Evolutionary conservation across 257 asterid genomes (phyloP), one percentile per base, ranked within the genome.

Genomic region (Solanum neorickii): DNA sequence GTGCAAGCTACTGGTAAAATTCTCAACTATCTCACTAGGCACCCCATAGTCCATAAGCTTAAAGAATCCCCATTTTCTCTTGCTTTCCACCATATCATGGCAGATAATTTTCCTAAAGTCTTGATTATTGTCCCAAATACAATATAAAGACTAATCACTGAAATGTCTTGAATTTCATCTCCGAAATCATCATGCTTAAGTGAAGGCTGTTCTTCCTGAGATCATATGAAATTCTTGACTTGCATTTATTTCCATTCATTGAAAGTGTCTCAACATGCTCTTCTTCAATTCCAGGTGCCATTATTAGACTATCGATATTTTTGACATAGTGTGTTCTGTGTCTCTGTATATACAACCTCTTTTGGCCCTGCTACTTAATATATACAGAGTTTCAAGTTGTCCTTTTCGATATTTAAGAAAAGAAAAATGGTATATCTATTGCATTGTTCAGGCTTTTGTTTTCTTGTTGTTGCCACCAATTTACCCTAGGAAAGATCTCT

Each of bases 31-130:
- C 12, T 83, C 85, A 49, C 27, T 33, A 87, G 47, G 66, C 80
- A 89, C 88, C 31, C 89, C 91, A 72, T 85, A 90, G 83, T 88
- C 89, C 11, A 86, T 49, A 70, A 90, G 37, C 88, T 90, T 83
- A 62, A 88, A 83, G 87, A 90, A 88, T 37, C 85, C 87, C 89
- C 90, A 86, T 86, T 90, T 35, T 87, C 70, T 12, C 77, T 82
- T 37, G 91, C 87, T 25, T 86, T 88, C 31, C 31, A 87, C 91
- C 90, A 89, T 87, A 46, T 21, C 78, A 33, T 41, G 65, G 80
- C 87, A 82, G 42, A 70, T 25, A 44, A 44, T 72, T 47, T n/a
- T 41, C 73, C 21, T 77, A 84, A 35, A 21, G 72, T 83, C 69
- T 41, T 44, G 83, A 41, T 73, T 73, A 39, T 39, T 62, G 27